phyloP scores from a whole-genome alignment of 1,139 yeast species.

The Candida glucosophila region DNA sequence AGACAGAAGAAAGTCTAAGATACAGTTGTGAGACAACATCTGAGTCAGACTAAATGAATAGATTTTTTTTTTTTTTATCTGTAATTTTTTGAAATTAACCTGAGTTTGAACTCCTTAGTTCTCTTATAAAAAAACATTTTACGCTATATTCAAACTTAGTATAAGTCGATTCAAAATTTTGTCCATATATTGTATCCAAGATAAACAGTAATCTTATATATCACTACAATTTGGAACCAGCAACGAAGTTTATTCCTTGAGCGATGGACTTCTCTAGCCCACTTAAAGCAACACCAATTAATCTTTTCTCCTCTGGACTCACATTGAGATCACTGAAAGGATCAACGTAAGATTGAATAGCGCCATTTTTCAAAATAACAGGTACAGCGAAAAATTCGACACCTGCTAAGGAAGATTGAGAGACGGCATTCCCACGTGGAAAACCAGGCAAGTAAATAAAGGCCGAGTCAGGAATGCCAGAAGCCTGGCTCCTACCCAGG shows the following conservation, averaged over 20 bases:
- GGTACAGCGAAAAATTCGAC: conserved; percentile 60
- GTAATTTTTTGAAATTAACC: conserved; percentile 1
- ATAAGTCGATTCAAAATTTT: no score
- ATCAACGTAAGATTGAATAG: conserved; percentile 33
- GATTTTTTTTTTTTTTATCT: background rate
- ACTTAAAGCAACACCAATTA: conserved; percentile 43
- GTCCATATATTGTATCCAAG: background rate
- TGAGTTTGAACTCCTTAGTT: no score
- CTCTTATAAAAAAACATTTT: no score
- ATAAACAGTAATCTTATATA: background rate
- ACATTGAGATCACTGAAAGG: conserved; percentile 33
- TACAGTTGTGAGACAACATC: no score
- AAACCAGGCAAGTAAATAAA: conserved; percentile 54
- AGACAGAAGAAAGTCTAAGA: no score
- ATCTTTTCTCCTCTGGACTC: conserved; percentile 33
- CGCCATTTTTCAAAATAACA: conserved; percentile 44
- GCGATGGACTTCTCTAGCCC: conserved; percentile 49
- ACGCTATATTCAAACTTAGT: no score
- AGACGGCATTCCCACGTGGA: conserved; percentile 39
- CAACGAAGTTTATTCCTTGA: conserved; percentile 55
- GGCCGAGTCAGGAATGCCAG: conserved; percentile 42
- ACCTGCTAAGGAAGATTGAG: conserved; percentile 25
- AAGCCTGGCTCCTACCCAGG: conserved; percentile 17
- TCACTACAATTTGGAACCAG: conserved; percentile 32
- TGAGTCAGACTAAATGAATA: no score